Percentiles rank a stretch among this genome's conserved stretches.
These are phyloP conservation scores for Sanchytrium tribonematis DNA, from an alignment of 371 early-diverging fungal genomes.

Conservation along the genomic window DNA sequence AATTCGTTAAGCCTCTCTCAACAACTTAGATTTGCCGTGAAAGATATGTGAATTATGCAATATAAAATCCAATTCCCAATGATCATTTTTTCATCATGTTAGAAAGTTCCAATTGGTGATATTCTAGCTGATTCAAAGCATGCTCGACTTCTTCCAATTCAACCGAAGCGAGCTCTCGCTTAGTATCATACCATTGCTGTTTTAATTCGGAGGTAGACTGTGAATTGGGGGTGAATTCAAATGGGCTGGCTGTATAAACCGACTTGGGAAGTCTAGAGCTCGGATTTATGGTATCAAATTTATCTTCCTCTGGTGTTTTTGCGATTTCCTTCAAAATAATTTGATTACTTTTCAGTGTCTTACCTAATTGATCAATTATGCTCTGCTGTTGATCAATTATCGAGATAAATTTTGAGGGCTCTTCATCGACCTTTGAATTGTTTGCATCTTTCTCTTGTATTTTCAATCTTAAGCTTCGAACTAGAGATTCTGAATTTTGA, in stretches of 20 bases:
- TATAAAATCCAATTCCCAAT: too few species aligned
- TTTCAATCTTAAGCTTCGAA: neutral
- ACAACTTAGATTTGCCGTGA: too few species aligned
- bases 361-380: neutral
- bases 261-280: neutral
- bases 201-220: neutral
- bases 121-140: neutral
- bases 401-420: neutral
- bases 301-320: neutral
- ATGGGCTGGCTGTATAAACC: neutral
- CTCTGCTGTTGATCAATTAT: neutral
- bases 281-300: neutral
- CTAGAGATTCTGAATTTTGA: neutral
- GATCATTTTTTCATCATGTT: neutral
- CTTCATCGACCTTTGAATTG: neutral
- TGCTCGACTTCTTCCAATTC: neutral
- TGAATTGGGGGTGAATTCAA: neutral
- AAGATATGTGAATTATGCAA: too few species aligned
- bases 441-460: neutral
- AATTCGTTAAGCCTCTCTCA: too few species aligned
- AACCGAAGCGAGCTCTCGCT: neutral
- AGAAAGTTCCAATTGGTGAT: neutral
- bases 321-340: neutral
- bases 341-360: neutral
- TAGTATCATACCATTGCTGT: neutral